Percentiles rank a stretch among this genome's conserved stretches.
Conservation (phyloP, 306 rosid species). For the Vicia villosa region DNA sequence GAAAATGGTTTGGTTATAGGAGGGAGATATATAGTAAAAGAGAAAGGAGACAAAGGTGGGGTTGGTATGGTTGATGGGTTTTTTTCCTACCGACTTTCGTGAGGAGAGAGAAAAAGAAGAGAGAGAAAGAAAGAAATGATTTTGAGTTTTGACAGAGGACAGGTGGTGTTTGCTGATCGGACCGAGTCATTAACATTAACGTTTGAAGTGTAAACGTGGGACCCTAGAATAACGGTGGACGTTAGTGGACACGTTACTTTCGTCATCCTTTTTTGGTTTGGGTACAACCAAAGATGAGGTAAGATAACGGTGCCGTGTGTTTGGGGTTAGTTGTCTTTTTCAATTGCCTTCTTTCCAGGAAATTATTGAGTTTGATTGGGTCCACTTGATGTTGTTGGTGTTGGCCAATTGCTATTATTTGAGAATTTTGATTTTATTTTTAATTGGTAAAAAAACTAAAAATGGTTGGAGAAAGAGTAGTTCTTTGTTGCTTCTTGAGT, state of each 20-base stretch:
- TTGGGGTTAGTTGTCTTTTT: conserved; percentile 33
- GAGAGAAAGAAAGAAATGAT: background rate
- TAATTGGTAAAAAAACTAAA: background rate
- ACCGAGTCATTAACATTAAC: conserved; percentile 27
- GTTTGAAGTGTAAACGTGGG: background rate
- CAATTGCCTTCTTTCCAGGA: conserved; percentile 11
- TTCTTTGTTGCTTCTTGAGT: too few relatives aligned
- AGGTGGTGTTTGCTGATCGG: conserved; percentile 29
- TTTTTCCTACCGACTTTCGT: conserved; percentile 52
- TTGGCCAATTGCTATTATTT: background rate
- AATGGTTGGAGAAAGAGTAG: background rate
- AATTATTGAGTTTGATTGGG: conserved; percentile 30
- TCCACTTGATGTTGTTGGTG: conserved; percentile 13
- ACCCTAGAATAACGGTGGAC: conserved; percentile 22
- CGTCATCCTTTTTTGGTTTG: conserved; percentile 1
- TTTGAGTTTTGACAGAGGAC: conserved; percentile 8
- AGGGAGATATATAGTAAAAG: conserved; percentile 40
- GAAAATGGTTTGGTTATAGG: background rate
- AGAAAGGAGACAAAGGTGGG: conserved; percentile 30
- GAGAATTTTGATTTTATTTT: background rate
- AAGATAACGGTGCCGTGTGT: conserved; percentile 32
- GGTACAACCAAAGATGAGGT: background rate
- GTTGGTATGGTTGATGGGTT: conserved; percentile 3
- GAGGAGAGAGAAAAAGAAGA: conserved; percentile 14
- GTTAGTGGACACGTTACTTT: background rate